Percentiles rank a stretch among this genome's conserved stretches.
Conservation (phyloP, 2,329 filamentous ascomycete genomes). For the Moelleriella libera region DNA sequence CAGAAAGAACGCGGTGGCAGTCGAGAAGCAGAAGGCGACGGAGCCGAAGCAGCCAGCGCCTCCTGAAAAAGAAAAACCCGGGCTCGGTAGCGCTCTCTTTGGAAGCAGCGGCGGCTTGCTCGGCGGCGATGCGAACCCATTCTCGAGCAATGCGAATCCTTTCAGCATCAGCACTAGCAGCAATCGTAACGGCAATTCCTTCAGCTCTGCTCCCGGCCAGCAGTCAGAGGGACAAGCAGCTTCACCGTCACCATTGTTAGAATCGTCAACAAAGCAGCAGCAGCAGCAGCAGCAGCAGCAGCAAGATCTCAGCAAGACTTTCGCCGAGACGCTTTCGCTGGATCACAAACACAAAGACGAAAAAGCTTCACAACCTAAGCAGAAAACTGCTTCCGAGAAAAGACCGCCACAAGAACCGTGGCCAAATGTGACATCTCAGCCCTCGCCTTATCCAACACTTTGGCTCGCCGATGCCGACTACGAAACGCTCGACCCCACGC, state of each 20-base stretch:
- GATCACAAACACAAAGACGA: no score
- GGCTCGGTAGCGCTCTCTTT: conserved; percentile 56
- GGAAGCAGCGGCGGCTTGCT: conserved; percentile 33
- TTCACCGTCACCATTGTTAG: no score
- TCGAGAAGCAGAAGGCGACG: conserved; percentile 6
- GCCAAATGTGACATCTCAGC: conserved; percentile 53
- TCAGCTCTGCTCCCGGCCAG: conserved; percentile 8
- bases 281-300: no score
- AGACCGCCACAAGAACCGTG: conserved; percentile 47
- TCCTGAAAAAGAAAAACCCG: conserved; percentile 21
- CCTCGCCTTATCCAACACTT: conserved; percentile 58
- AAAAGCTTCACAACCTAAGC: no score
- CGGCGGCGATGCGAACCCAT: conserved; percentile 36
- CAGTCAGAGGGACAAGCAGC: not conserved
- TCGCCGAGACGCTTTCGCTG: conserved; percentile 63
- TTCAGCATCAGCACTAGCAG: conserved; percentile 19
- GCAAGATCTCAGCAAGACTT: conserved; percentile 33
- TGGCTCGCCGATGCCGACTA: conserved; percentile 83
- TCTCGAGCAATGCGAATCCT: conserved; percentile 38
- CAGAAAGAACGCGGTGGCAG: conserved; percentile 11
- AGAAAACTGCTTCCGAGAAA: no score
- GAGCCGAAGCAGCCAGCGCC: conserved; percentile 16
- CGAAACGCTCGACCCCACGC: conserved; percentile 61
- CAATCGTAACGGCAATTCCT: conserved; percentile 11
- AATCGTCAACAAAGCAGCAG: no score